Conservation (phyloP, 2,329 filamentous ascomycete species). For the Curvularia sp. region DNA sequence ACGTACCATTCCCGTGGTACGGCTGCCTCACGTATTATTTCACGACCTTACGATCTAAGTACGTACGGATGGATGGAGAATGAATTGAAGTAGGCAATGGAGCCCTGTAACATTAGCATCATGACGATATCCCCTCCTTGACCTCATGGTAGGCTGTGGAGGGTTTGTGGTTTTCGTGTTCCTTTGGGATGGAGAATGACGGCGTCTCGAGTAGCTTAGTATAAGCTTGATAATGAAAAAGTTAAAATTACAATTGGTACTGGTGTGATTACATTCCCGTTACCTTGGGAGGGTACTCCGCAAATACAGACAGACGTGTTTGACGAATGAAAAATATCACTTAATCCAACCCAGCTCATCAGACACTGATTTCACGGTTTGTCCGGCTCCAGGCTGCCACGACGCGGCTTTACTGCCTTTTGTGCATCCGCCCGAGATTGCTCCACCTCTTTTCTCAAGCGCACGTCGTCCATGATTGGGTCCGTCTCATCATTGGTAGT, state of each 20-base stretch:
- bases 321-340: no score
- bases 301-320: neutral
- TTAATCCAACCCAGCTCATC: no score
- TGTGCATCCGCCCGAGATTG: neutral
- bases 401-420: neutral
- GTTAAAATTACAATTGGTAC: conserved; percentile 11
- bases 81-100: conserved; percentile 18
- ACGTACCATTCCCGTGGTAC: conserved; percentile 2
- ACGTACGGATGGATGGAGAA: conserved; percentile 27
- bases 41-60: conserved; percentile 32
- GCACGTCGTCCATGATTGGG: neutral
- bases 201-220: conserved; percentile 32
- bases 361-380: conserved; percentile 1
- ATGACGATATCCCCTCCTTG: conserved; percentile 32
- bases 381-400: conserved; percentile 2
- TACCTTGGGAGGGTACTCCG: neutral
- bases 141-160: conserved; percentile 29
- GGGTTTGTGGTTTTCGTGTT: conserved; percentile 24
- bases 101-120: conserved; percentile 37
- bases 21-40: conserved; percentile 26
- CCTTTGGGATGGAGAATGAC: conserved; percentile 18
- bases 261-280: neutral
- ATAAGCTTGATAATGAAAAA: conserved; percentile 31
- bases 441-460: conserved; percentile 4
- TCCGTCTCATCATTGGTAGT: neutral